Percentiles rank a stretch among this genome's conserved stretches.
Conservation (phyloP, 2,329 filamentous ascomycete genomes). For the Metarhizium robertsii region DNA sequence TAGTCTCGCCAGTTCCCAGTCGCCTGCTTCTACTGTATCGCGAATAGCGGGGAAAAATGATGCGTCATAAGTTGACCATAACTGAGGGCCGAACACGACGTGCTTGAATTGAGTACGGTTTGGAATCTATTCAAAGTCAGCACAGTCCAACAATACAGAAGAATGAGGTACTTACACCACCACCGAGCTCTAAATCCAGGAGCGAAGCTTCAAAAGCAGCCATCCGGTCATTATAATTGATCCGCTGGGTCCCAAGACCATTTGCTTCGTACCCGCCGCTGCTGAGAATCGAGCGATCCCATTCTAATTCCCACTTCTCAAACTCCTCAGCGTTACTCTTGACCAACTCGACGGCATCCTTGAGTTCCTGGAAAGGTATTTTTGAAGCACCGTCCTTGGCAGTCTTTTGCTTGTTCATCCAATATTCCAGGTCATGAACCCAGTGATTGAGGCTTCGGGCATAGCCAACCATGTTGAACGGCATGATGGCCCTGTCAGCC, state of each 20-base stretch:
- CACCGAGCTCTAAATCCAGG: slow-evolving; percentile 62
- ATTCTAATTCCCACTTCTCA: slow-evolving; percentile 65
- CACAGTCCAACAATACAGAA: slow-evolving; percentile 6
- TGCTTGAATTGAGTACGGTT: slow-evolving; percentile 92
- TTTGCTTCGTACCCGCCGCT: slow-evolving; percentile 69
- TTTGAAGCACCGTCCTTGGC: slow-evolving; percentile 16
- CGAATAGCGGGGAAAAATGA: slow-evolving; percentile 60
- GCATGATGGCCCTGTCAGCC: slow-evolving; percentile 69
- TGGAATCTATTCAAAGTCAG: slow-evolving; percentile 48
- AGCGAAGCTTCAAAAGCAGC: slow-evolving; percentile 73
- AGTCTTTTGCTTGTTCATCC: slow-evolving; percentile 46
- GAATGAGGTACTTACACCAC: slow-evolving; percentile 55
- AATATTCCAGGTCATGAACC: slow-evolving; percentile 56
- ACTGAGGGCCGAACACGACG: slow-evolving; percentile 75
- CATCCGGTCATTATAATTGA: slow-evolving; percentile 71
- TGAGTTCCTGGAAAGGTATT: slow-evolving; percentile 23
- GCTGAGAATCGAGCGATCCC: slow-evolving; percentile 64
- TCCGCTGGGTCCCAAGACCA: slow-evolving; percentile 55
- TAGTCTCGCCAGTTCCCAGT: slow-evolving; percentile 60
- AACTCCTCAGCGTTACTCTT: slow-evolving; percentile 46
- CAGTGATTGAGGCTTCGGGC: slow-evolving; percentile 55
- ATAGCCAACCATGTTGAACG: slow-evolving; percentile 72
- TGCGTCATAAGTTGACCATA: slow-evolving; percentile 47
- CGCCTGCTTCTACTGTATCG: slow-evolving; percentile 62
- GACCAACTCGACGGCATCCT: slow-evolving; percentile 52